Evolutionary conservation across 495 filamentous ascomycete genomes (phyloP).

Genomic region (Aspergillus bridgeri): DNA sequence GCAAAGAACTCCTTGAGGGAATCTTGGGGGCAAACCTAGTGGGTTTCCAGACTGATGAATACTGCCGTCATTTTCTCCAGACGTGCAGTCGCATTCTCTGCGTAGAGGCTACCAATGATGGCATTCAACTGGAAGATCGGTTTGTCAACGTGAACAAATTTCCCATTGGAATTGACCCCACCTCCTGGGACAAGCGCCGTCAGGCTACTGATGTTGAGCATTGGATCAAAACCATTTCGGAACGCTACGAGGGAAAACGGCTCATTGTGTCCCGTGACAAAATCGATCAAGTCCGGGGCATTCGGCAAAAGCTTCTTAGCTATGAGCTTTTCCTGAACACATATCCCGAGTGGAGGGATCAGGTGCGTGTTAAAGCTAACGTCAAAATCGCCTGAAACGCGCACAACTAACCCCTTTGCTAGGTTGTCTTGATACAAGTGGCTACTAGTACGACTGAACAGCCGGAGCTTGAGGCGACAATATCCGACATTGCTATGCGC

Average conservation of each 20-base stretch:
- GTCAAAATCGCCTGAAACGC: background rate
- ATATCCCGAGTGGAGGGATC: conserved; percentile 81
- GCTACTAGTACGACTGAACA: conserved; percentile 85
- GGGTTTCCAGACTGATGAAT: conserved; percentile 89
- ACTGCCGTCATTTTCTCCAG: conserved; percentile 87
- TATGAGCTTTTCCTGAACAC: conserved; percentile 93
- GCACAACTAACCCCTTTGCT: conserved; percentile 5
- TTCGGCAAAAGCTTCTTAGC: conserved; percentile 85
- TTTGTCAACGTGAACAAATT: conserved; percentile 79
- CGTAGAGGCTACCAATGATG: conserved; percentile 82
- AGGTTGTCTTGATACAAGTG: conserved; percentile 86
- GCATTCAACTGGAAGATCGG: conserved; percentile 85
- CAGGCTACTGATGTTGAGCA: conserved; percentile 64
- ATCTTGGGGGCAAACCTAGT: conserved; percentile 88
- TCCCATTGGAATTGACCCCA: conserved; percentile 74
- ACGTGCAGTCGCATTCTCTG: conserved; percentile 85
- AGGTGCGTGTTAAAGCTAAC: conserved; percentile 35
- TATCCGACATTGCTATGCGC: conserved; percentile 87
- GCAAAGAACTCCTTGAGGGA: conserved; percentile 81
- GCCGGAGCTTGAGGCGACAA: conserved; percentile 76
- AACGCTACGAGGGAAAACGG: conserved; percentile 77
- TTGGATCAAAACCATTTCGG: conserved; percentile 75
- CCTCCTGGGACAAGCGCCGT: conserved; percentile 68
- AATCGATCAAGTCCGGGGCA: conserved; percentile 85
- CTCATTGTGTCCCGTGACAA: conserved; percentile 91